A percentile compares a stretch with the other conserved stretches of the same genome.
phyloP scores from a whole-genome alignment of 2,329 filamentous ascomycete species.

The Lachnellula hyalina region DNA sequence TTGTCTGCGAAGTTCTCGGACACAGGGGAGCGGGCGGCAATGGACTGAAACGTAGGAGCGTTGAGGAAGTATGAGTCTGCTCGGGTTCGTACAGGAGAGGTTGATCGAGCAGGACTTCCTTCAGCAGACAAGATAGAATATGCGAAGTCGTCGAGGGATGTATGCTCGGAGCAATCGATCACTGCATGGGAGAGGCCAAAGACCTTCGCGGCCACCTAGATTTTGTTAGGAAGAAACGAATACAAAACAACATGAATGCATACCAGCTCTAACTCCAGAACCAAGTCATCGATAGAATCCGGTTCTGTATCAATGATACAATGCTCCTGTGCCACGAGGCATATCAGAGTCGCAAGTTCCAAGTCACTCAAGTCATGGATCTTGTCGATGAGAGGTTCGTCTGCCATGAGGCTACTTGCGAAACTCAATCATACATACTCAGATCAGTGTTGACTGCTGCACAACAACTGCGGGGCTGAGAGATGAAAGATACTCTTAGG shows the following conservation, averaged over 20 bases:
- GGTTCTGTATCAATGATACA: slow-evolving; percentile 76
- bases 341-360: slow-evolving; percentile 79
- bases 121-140: slow-evolving; percentile 48
- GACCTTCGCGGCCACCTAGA: slow-evolving; percentile 58
- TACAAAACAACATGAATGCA: slow-evolving; percentile 1
- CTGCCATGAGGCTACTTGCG: slow-evolving; percentile 46
- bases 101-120: slow-evolving; percentile 17
- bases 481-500: too few relatives aligned
- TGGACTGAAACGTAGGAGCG: slow-evolving; percentile 25
- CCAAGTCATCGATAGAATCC: slow-evolving; percentile 59
- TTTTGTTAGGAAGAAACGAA: slow-evolving; percentile 10
- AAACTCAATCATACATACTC: slow-evolving; percentile 17
- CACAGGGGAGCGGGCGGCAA: slow-evolving; percentile 27
- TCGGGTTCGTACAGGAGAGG: slow-evolving; percentile 25
- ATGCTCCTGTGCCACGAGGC: slow-evolving; percentile 75
- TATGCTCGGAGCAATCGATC: slow-evolving; percentile 66
- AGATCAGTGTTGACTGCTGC: not conserved
- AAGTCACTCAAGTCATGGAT: slow-evolving; percentile 79
- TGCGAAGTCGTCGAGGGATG: slow-evolving; percentile 76
- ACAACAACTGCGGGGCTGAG: too few relatives aligned
- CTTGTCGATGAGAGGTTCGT: slow-evolving; percentile 57
- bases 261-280: slow-evolving; percentile 69
- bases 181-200: slow-evolving; percentile 69
- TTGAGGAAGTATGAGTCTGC: slow-evolving; percentile 31
- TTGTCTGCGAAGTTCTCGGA: slow-evolving; percentile 36